Base-by-base conservation (phyloP, 257 asterid species). In the Solanum infundibuliforme region DNA sequence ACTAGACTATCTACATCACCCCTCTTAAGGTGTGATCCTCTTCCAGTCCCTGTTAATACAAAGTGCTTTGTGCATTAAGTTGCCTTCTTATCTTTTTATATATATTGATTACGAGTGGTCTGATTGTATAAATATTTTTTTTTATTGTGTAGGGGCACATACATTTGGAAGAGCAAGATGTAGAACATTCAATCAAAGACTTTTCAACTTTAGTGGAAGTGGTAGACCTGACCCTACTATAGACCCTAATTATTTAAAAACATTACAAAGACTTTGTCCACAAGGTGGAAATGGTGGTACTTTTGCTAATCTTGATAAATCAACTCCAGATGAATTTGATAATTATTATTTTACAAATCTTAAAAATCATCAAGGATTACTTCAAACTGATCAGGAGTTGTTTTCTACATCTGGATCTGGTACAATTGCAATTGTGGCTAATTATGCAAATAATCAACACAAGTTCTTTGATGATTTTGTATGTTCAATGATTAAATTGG, bases 161-260 rank as follows among this genome's bases (percentile, higher is more conserved):
- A 94, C 98, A 34, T 92, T 96, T 31, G 98, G 98, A 36, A 6
- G 92, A n/a, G 77, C 98, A 60, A 93, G 88, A 66, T 96, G 98
- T 21, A 91, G 92, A 3, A 32, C 88, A 13, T 96, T 95, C 88
- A 91, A 95, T 89, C 20, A 81, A 90, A 84, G 98, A 83, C 66
- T 95, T 31, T 92, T 92, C 52, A 94, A 95, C 76, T 96, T 95
- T 86, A 92, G 93, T 21, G 95, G 98, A n/a, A 96, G 93, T 31
- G 98, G 96, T 4, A 92, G 93, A 2, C 94, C 98, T 34, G 99
- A 96, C 87, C 74, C 84, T 36, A 95, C 98, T 5, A 83, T 96
- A 84, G 93, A 95, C 60, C 32, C 87, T 75, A 43, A 12, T 69
- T 86, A 92, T 58, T 83, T 92, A 18, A 83, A 92, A 76, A 89